A percentile compares a stretch with the other conserved stretches of the same genome.
Evolutionary conservation across 2,329 filamentous ascomycete species (phyloP).

Genomic region (Penicillium sp.): DNA sequence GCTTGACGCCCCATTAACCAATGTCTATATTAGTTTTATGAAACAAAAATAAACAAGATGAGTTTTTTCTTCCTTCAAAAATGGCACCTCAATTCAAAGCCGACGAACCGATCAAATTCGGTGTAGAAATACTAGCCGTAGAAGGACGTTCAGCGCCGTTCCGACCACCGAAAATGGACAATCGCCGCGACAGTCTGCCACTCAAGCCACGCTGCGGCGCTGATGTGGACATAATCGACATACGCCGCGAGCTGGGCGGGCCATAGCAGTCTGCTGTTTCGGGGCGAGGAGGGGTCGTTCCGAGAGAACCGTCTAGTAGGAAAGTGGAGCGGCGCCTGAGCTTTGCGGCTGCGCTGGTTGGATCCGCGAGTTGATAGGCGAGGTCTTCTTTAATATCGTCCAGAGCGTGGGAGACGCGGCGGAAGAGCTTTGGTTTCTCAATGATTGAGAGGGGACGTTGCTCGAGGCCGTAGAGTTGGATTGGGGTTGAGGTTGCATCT

Average conservation of each 20-base stretch:
- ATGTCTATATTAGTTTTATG: neutral
- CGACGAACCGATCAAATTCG: slow-evolving; percentile 36
- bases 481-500: slow-evolving; percentile 33
- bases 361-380: slow-evolving; percentile 26
- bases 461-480: slow-evolving; percentile 35
- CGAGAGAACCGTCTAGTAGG: slow-evolving; percentile 14
- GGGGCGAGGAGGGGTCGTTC: slow-evolving; percentile 6
- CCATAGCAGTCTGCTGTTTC: slow-evolving; percentile 15
- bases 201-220: slow-evolving; percentile 24
- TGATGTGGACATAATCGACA: slow-evolving; percentile 29
- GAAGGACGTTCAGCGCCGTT: slow-evolving; percentile 10
- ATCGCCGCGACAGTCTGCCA: slow-evolving; percentile 24
- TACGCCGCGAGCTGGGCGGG: slow-evolving; percentile 21
- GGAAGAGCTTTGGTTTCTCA: slow-evolving; percentile 29
- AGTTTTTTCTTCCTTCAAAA: neutral
- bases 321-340: slow-evolving; percentile 32
- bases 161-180: slow-evolving; percentile 25
- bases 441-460: slow-evolving; percentile 34
- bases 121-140: slow-evolving; percentile 31
- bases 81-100: slow-evolving; percentile 17
- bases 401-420: slow-evolving; percentile 36
- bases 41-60: neutral
- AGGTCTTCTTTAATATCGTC: slow-evolving; percentile 38
- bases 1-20: neutral
- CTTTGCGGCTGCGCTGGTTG: slow-evolving; percentile 23